Percentiles rank a stretch among this genome's conserved stretches.
These are phyloP conservation scores for Backusella westeae DNA, from an alignment of 192 early-diverging fungal genomes.

Conservation along the genomic window DNA sequence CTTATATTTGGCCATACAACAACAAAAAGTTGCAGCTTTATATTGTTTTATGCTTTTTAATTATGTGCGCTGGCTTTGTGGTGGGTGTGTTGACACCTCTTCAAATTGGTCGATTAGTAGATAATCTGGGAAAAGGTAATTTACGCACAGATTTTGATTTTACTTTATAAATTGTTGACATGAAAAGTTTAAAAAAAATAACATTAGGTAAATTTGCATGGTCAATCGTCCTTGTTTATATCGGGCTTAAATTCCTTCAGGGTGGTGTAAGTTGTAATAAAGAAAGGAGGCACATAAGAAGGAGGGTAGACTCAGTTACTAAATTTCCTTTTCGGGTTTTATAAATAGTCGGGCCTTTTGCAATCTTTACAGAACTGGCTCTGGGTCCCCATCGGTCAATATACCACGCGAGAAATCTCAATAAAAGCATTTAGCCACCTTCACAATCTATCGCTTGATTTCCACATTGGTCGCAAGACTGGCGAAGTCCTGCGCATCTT, in stretches of 20 bases:
- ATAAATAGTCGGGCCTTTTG: constrained; percentile 57
- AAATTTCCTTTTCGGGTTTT: constrained; percentile 10
- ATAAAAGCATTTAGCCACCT: constrained; percentile 89
- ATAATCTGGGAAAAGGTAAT: constrained; percentile 46
- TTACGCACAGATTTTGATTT: neutral
- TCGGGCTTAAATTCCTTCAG: constrained; percentile 70
- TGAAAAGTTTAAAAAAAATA: neutral
- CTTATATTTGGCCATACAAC: constrained; percentile 83
- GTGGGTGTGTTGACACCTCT: constrained; percentile 85
- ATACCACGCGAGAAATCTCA: constrained; percentile 89
- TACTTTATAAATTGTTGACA: neutral
- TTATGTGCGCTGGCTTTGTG: constrained; percentile 61
- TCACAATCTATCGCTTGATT: constrained; percentile 84
- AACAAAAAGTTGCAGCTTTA: constrained; percentile 60
- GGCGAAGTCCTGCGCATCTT: constrained; percentile 92
- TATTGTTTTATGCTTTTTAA: constrained; percentile 64
- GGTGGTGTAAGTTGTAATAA: constrained; percentile 51
- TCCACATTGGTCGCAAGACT: constrained; percentile 93
- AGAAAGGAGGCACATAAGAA: neutral
- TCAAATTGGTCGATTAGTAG: constrained; percentile 83
- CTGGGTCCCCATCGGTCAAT: constrained; percentile 95
- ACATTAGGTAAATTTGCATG: constrained; percentile 34
- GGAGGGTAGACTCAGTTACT: neutral
- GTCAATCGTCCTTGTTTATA: constrained; percentile 58
- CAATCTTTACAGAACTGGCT: constrained; percentile 78